Conservation (phyloP, 176 grass and related monocot genomes). For the Alloteropsis semialata region DNA sequence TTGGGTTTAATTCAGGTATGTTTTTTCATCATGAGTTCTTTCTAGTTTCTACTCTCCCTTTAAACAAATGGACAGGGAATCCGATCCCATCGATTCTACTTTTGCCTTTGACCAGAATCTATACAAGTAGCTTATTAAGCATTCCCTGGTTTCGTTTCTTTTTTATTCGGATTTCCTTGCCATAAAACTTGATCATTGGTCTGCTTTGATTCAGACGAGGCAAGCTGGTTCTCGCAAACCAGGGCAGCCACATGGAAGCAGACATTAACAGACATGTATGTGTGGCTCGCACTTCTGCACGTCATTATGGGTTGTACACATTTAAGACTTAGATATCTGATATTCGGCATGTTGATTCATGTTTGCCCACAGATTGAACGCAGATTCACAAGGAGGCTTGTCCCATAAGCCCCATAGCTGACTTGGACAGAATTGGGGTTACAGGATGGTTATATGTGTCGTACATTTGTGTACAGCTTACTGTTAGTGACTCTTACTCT, state of each 20-base stretch:
- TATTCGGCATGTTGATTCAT: background rate
- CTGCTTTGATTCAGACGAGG: conserved; percentile 28
- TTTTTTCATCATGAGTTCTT: background rate
- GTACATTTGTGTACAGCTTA: background rate
- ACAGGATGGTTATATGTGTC: background rate
- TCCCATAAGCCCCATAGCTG: background rate
- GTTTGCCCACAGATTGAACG: background rate
- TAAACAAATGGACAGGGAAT: background rate
- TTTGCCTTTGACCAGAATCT: background rate
- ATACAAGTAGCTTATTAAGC: background rate
- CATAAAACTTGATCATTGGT: background rate
- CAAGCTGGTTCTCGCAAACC: conserved; percentile 22
- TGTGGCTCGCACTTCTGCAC: background rate
- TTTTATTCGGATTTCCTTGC: background rate
- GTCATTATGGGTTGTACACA: background rate
- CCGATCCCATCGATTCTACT: background rate
- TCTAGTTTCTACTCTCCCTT: background rate
- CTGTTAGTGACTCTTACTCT: background rate
- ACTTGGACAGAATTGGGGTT: background rate
- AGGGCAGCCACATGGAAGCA: conserved; percentile 16
- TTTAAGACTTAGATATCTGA: background rate
- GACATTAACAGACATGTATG: conserved; percentile 44
- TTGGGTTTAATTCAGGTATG: conserved; percentile 18
- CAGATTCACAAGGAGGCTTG: background rate
- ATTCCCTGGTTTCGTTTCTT: background rate